These are phyloP conservation scores for Dendrostoma leiphaemia DNA, from an alignment of 2,329 filamentous ascomycete genomes.

Conservation along the genomic window DNA sequence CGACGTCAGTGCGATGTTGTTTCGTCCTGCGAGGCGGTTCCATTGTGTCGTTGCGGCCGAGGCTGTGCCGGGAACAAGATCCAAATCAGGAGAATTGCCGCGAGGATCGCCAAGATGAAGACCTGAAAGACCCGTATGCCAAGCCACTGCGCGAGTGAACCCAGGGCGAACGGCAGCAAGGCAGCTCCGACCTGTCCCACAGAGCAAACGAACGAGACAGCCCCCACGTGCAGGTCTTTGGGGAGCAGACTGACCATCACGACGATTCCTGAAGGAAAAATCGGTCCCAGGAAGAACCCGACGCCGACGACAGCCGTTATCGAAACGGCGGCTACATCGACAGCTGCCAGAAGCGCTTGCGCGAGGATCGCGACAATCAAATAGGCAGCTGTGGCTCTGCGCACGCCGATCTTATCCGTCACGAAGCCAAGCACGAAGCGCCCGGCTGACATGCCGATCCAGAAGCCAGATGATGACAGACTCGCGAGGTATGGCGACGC, in stretches of 20 bases:
- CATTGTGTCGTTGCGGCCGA: not conserved
- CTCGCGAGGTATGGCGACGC: constrained; percentile 34
- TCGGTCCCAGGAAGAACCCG: constrained; percentile 39
- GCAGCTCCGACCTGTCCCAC: constrained; percentile 43
- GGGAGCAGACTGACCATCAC: constrained; percentile 35
- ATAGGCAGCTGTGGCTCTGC: constrained; percentile 26
- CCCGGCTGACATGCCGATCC: constrained; percentile 42
- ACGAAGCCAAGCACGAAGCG: constrained; percentile 31
- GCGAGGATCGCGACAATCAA: constrained; percentile 22
- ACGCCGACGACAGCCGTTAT: constrained; percentile 30
- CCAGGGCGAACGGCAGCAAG: constrained; percentile 40
- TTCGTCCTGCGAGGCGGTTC: not conserved
- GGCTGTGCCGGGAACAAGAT: constrained; percentile 8
- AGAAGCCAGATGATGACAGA: constrained; percentile 41
- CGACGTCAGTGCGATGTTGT: not conserved
- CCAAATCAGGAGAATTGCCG: constrained; percentile 20
- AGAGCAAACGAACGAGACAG: constrained; percentile 41
- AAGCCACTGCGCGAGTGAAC: constrained; percentile 34
- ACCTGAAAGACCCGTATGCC: constrained; percentile 36
- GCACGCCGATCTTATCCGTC: constrained; percentile 30
- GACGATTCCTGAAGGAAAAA: constrained; percentile 41
- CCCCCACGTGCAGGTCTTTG: constrained; percentile 37
- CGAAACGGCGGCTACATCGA: constrained; percentile 24
- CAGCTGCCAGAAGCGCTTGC: constrained; percentile 21
- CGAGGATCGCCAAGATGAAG: constrained; percentile 26